Percentiles rank a stretch among this genome's conserved stretches.
Conservation (phyloP, 164 flowering plant species). For the Malania oleifera region DNA sequence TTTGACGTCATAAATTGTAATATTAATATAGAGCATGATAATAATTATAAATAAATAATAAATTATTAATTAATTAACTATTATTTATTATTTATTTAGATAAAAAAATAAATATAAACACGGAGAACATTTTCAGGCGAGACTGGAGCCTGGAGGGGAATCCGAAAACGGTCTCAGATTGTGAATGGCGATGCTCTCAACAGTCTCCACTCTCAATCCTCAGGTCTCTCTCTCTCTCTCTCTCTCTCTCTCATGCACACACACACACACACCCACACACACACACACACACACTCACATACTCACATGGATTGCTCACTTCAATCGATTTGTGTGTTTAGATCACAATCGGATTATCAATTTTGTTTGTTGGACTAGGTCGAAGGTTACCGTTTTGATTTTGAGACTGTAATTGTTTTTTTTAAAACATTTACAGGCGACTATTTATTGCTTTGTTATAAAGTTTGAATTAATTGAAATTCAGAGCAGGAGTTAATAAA, state of each 20-base stretch:
- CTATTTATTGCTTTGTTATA: background rate
- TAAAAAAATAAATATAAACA: no score
- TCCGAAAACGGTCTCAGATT: background rate
- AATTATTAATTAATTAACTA: no score
- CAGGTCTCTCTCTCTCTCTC: background rate
- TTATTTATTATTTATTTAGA: no score
- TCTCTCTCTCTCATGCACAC: background rate
- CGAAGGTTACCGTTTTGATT: background rate
- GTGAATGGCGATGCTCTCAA: background rate
- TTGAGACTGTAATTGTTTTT: background rate
- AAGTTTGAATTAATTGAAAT: background rate
- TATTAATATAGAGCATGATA: no score
- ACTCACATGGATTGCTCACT: no score
- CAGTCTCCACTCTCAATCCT: background rate
- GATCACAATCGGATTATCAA: background rate
- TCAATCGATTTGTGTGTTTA: background rate
- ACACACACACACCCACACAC: background rate
- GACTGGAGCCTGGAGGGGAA: background rate
- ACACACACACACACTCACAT: background rate
- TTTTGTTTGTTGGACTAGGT: background rate
- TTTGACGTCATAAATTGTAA: no score
- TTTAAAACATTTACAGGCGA: no score
- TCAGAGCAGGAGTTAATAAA: background rate
- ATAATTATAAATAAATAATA: no score
- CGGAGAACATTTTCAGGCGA: no score